Percentiles rank a stretch among this genome's conserved stretches.
phyloP scores from a whole-genome alignment of 805 yeast species.

The Candida cerambycidarum region DNA sequence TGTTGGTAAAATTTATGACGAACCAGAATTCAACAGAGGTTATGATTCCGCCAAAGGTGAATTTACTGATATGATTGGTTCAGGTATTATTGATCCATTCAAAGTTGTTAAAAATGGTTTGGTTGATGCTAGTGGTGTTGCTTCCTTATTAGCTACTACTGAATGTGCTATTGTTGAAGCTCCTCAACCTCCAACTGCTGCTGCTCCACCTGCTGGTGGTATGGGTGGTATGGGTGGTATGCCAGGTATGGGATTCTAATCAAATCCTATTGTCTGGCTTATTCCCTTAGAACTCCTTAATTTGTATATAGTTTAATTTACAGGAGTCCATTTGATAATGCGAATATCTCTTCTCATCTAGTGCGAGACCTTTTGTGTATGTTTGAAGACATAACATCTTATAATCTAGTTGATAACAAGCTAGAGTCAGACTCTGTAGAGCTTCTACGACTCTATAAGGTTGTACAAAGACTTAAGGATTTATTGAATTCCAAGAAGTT shows the following conservation, averaged over 20 bases:
- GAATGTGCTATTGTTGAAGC: conserved; percentile 98
- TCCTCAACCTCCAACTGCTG: conserved; percentile 69
- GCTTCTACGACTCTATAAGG: conserved; percentile 8
- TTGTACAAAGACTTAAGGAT: not conserved
- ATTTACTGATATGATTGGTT: conserved; percentile 91
- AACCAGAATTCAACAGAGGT: conserved; percentile 79
- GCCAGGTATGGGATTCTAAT: conserved; percentile 21
- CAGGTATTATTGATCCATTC: conserved; percentile 98
- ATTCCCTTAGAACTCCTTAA: conserved; percentile 4
- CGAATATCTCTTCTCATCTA: not conserved
- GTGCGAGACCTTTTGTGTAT: not conserved
- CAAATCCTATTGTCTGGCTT: conserved; percentile 2
- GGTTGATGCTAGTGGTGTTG: conserved; percentile 96
- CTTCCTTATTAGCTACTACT: conserved; percentile 94
- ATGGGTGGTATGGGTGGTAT: conserved; percentile 41
- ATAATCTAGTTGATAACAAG: not conserved
- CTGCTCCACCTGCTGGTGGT: conserved; percentile 48
- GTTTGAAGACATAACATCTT: conserved; percentile 8
- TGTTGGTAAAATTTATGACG: conserved; percentile 79
- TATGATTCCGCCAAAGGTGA: conserved; percentile 91
- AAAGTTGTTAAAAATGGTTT: conserved; percentile 96
- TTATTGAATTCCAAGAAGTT: not conserved
- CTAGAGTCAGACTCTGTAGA: not conserved
- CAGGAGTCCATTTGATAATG: conserved; percentile 5
- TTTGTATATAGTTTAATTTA: conserved; percentile 10